Percentiles rank a stretch among this genome's conserved stretches.
phyloP scores from a whole-genome alignment of 306 rosid species.

The Cicer cuneatum region DNA sequence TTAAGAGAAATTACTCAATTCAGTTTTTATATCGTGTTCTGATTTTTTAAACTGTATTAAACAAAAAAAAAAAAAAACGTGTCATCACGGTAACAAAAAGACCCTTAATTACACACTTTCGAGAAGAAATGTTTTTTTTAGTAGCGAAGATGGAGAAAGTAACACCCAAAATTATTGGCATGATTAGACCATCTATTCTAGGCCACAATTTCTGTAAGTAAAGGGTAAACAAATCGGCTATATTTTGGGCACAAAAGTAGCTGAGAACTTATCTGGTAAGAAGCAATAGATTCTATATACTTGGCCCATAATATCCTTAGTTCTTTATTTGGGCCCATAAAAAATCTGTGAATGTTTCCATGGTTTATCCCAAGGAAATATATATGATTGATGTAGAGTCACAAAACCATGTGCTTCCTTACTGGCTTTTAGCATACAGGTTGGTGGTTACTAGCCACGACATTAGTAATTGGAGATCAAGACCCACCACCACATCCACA shows the following conservation, averaged over 20 bases:
- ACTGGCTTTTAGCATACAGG: constrained; percentile 50
- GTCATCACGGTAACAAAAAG: too few relatives aligned
- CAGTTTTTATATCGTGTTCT: too few relatives aligned
- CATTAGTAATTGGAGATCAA: constrained; percentile 39
- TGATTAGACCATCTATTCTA: constrained; percentile 49
- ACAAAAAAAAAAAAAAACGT: too few relatives aligned
- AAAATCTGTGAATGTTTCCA: constrained; percentile 51
- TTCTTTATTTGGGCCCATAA: constrained; percentile 58
- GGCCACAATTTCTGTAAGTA: constrained; percentile 38
- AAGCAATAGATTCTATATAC: constrained; percentile 45
- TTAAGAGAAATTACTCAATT: too few relatives aligned
- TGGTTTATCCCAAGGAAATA: constrained; percentile 31
- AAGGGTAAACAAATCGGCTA: constrained; percentile 38
- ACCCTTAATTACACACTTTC: too few relatives aligned
- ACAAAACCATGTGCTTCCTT: constrained; percentile 57
- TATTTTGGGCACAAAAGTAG: constrained; percentile 45
- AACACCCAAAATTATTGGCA: neutral
- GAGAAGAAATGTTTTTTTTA: too few relatives aligned
- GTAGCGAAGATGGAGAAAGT: too few relatives aligned
- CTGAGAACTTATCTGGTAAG: constrained; percentile 35
- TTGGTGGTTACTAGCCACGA: constrained; percentile 61
- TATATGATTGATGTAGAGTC: constrained; percentile 40
- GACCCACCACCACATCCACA: constrained; percentile 62
- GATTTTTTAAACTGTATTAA: too few relatives aligned
- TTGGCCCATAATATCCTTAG: constrained; percentile 58